Conservation (phyloP, 2,329 filamentous ascomycete genomes). For the Xylaria sp. region DNA sequence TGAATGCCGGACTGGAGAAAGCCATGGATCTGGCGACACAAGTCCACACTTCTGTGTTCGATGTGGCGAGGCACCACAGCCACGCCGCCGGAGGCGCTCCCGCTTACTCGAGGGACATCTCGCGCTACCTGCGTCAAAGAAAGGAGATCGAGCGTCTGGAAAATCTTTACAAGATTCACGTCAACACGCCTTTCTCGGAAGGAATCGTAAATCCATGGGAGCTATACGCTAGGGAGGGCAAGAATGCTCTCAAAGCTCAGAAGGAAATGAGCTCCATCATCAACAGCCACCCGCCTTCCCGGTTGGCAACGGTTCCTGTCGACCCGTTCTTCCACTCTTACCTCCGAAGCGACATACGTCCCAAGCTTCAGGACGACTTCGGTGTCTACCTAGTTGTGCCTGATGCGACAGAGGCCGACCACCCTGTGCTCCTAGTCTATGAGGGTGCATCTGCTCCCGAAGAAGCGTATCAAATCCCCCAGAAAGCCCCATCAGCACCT, state of each 20-base stretch:
- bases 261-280: constrained; percentile 76
- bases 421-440: constrained; percentile 72
- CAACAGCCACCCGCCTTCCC: constrained; percentile 71
- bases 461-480: constrained; percentile 57
- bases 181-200: constrained; percentile 74
- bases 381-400: constrained; percentile 77
- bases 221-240: constrained; percentile 82
- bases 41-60: constrained; percentile 83
- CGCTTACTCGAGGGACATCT: constrained; percentile 81
- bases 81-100: constrained; percentile 73
- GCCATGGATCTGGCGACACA: constrained; percentile 86
- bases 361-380: constrained; percentile 66
- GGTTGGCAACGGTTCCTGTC: constrained; percentile 67
- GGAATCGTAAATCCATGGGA: constrained; percentile 81
- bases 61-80: constrained; percentile 78
- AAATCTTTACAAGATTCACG: constrained; percentile 78
- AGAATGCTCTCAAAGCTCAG: constrained; percentile 77
- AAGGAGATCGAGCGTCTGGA: constrained; percentile 83
- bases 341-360: constrained; percentile 65
- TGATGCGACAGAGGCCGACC: constrained; percentile 59
- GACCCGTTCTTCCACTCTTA: constrained; percentile 81
- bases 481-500: constrained; percentile 51
- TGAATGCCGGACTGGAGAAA: constrained; percentile 76
- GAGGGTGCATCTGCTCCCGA: constrained; percentile 62
- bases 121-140: constrained; percentile 82